Evolutionary conservation across 768 basidiomycete species (phyloP), one percentile per base, ranked within the genome.

Genomic region (Trametes cingulata): DNA sequence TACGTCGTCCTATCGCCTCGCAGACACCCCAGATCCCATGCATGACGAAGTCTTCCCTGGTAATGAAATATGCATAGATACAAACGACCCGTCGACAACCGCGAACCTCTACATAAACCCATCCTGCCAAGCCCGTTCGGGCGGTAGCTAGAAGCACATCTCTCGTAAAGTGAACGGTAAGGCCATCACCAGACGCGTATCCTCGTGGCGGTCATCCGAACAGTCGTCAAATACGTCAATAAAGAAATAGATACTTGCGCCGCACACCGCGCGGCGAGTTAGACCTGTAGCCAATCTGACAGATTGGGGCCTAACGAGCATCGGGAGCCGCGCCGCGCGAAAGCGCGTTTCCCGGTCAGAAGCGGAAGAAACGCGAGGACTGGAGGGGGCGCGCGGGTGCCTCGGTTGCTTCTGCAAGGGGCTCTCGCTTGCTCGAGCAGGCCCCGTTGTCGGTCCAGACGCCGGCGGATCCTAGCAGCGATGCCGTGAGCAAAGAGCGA

Each of bases 371-470:
- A n/a, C 66, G 68, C 13, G 66, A 67, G 37, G 52, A 40, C 47
- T 29, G 43, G 56, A 40, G 64, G 12, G 43, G 54, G 27, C 42
- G 47, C 33, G 45, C 58, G 17, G 57, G 41, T 25, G 42, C 57
- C 19, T 36, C 42, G 49, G 36, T 53, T n/a, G 58, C 46, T 17
- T 51, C 52, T 24, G 59, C 50, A 29, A 50, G 52, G 6, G 37
- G 46, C 46, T 56, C 45, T 36, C 52, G 53, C 60, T 61, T 37
- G 33, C 58, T 36, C 19, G 64, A 52, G 71, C 87, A 88, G 54
- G 78, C 67, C 15, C 85, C 85, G 70, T 83, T 74, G 63, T 86
- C 80, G 39, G 78, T 74, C 85, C 85, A 87, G 46, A 78, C 82
- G 56, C 78, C 80, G 19, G 78, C 75, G 36, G 76, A 24, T 42